A percentile compares a stretch with the other conserved stretches of the same genome.
Evolutionary conservation across 1,284 basidiomycete genomes (phyloP).

Genomic region (Melanopsichium pennsylvanicum): DNA sequence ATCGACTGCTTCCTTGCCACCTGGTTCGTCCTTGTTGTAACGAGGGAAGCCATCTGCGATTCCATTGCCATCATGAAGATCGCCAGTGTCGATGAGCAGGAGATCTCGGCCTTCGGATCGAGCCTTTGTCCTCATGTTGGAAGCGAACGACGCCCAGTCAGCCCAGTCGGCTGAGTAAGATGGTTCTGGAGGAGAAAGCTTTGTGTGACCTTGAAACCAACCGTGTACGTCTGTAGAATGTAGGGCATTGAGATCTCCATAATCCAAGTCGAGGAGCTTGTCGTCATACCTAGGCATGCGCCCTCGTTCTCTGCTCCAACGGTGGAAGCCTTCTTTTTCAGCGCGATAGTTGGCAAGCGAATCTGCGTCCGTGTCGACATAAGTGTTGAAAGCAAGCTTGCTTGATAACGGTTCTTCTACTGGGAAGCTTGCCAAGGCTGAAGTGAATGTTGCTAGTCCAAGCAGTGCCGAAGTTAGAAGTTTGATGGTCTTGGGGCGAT

Average conservation of each 20-base stretch:
- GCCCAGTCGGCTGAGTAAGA: conserved; percentile 63
- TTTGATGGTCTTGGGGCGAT: background rate
- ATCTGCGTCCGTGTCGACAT: conserved; percentile 25
- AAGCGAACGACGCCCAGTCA: conserved; percentile 64
- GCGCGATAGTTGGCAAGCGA: conserved; percentile 37
- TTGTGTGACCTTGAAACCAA: conserved; percentile 60
- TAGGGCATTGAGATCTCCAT: conserved; percentile 80
- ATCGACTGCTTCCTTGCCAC: conserved; percentile 47
- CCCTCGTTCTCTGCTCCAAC: conserved; percentile 45
- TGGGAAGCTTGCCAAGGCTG: conserved; percentile 16
- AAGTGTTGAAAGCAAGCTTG: conserved; percentile 32
- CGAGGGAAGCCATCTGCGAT: conserved; percentile 59
- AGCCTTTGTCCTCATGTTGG: conserved; percentile 58
- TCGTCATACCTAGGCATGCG: conserved; percentile 53
- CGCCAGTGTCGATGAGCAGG: conserved; percentile 62
- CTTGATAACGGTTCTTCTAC: conserved; percentile 31
- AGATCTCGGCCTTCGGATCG: conserved; percentile 57
- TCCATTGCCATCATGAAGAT: conserved; percentile 63
- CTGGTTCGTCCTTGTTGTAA: conserved; percentile 34
- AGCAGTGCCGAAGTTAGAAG: conserved; percentile 6
- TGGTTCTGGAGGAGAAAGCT: conserved; percentile 62
- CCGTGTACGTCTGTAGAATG: conserved; percentile 83
- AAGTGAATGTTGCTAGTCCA: conserved; percentile 5
- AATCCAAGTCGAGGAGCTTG: conserved; percentile 70
- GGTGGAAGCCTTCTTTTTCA: conserved; percentile 40